Percentiles rank a stretch among this genome's conserved stretches.
phyloP scores from a whole-genome alignment of 2,329 filamentous ascomycete species.

The Trichoderma sp. region DNA sequence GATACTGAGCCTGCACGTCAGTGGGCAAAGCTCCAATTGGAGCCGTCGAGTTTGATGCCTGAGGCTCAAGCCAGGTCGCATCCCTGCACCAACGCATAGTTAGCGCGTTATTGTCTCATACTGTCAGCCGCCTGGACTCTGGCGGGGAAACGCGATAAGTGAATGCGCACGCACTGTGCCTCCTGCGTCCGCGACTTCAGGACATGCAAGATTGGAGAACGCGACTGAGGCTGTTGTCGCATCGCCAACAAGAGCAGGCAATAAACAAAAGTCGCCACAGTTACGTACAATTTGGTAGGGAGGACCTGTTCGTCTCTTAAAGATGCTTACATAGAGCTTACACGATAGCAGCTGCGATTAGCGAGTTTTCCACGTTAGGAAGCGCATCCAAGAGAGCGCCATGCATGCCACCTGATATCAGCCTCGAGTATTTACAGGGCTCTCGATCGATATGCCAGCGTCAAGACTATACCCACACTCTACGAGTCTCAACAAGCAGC shows the following conservation, averaged over 20 bases:
- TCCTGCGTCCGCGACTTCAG: constrained; percentile 27
- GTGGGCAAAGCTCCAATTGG: constrained; percentile 17
- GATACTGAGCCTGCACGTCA: constrained; percentile 26
- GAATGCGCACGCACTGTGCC: constrained; percentile 32
- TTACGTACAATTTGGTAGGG: constrained; percentile 18
- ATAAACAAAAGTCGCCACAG: neutral
- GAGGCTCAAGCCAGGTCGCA: constrained; percentile 29
- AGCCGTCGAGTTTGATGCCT: constrained; percentile 31
- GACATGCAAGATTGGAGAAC: constrained; percentile 27
- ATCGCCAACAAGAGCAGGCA: constrained; percentile 12
- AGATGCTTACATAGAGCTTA: constrained; percentile 21
- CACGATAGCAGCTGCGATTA: constrained; percentile 19
- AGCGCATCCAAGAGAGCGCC: constrained; percentile 22
- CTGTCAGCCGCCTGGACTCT: neutral
- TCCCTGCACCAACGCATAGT: constrained; percentile 26
- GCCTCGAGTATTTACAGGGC: constrained; percentile 32
- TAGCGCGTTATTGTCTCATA: constrained; percentile 15
- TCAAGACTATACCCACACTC: constrained; percentile 28
- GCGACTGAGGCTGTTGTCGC: constrained; percentile 30
- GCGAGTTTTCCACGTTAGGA: constrained; percentile 27
- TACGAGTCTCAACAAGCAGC: constrained; percentile 35
- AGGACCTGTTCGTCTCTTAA: neutral
- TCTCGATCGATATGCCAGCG: constrained; percentile 40
- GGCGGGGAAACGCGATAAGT: constrained; percentile 13
- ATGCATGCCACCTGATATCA: constrained; percentile 36